Percentiles rank a stretch among this genome's conserved stretches.
These are phyloP conservation scores for Phaseolus lunatus DNA, from an alignment of 306 rosid species.

Conservation along the genomic window DNA sequence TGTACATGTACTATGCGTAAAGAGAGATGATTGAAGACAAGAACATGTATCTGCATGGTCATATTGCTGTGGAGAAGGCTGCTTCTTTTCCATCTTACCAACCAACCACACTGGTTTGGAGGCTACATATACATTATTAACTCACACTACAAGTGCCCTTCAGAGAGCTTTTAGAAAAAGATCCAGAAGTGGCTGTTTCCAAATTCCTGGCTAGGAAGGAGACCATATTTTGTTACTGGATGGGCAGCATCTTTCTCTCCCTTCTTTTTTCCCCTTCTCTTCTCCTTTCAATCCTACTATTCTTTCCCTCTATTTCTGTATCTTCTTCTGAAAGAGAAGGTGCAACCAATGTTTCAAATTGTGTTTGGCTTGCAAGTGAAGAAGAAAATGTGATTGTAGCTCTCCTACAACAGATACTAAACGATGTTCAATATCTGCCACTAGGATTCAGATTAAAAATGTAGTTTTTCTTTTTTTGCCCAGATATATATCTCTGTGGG, in stretches of 20 bases:
- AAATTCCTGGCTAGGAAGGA: conserved; percentile 60
- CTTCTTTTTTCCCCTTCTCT: conserved; percentile 20
- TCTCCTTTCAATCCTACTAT: conserved; percentile 54
- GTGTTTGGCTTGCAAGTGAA: conserved; percentile 83
- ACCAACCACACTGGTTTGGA: conserved; percentile 56
- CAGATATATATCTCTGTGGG: conserved; percentile 64
- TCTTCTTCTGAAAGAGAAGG: conserved; percentile 74
- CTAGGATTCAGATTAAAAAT: conserved; percentile 74
- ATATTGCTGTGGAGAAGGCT: conserved; percentile 75
- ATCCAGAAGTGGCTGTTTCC: conserved; percentile 61
- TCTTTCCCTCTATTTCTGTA: conserved; percentile 48
- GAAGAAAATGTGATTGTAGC: conserved; percentile 91
- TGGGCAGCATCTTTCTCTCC: conserved; percentile 45
- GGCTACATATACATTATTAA: conserved; percentile 61
- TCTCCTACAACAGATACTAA: conserved; percentile 80
- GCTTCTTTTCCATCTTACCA: conserved; percentile 59
- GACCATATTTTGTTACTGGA: conserved; percentile 69
- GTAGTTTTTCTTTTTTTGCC: conserved; percentile 59
- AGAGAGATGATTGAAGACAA: conserved; percentile 54
- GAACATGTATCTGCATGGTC: conserved; percentile 53
- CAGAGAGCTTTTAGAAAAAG: conserved; percentile 55
- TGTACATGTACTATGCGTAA: conserved; percentile 99
- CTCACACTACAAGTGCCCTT: conserved; percentile 63
- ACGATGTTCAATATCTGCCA: conserved; percentile 89
- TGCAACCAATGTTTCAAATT: conserved; percentile 69